Conservation (phyloP, 192 early-diverging fungal species). For the Podila epicladia region DNA sequence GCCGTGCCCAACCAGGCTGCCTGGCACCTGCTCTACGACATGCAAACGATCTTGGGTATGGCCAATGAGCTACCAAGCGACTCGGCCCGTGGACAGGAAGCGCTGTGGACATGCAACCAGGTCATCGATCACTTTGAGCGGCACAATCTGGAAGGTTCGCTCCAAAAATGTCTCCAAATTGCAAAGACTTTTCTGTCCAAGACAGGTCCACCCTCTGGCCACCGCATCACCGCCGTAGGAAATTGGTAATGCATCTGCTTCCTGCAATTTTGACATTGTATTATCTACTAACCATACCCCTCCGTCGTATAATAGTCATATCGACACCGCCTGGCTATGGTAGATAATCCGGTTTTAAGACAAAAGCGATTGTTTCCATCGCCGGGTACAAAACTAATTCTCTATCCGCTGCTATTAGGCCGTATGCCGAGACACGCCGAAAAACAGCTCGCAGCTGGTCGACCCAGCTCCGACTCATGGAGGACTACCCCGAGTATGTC, state of each 20-base stretch:
- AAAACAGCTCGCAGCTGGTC: conserved; percentile 90
- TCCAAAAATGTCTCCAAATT: conserved; percentile 57
- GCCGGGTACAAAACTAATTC: neutral
- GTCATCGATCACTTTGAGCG: conserved; percentile 78
- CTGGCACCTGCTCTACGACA: conserved; percentile 76
- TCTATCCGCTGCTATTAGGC: conserved; percentile 63
- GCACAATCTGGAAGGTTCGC: conserved; percentile 9
- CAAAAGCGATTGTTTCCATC: neutral
- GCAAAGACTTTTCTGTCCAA: conserved; percentile 73
- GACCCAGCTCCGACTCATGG: conserved; percentile 83
- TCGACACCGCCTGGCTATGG: conserved; percentile 92
- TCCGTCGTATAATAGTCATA: conserved; percentile 19
- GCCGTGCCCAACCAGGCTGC: conserved; percentile 77
- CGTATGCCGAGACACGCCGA: conserved; percentile 96
- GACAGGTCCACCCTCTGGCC: conserved; percentile 68
- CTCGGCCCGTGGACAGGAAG: conserved; percentile 78
- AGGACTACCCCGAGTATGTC: conserved; percentile 86
- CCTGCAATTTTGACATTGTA: too few relatives aligned
- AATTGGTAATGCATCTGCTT: conserved; percentile 67
- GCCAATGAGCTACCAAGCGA: conserved; percentile 74
- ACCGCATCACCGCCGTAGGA: conserved; percentile 87
- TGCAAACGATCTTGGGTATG: conserved; percentile 80
- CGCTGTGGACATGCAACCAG: conserved; percentile 81
- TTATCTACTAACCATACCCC: neutral
- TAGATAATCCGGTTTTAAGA: conserved; percentile 12